A percentile compares a stretch with the other conserved stretches of the same genome.
Conservation (phyloP, 148 eudicot genomes). For the Amaranthus palmeri region DNA sequence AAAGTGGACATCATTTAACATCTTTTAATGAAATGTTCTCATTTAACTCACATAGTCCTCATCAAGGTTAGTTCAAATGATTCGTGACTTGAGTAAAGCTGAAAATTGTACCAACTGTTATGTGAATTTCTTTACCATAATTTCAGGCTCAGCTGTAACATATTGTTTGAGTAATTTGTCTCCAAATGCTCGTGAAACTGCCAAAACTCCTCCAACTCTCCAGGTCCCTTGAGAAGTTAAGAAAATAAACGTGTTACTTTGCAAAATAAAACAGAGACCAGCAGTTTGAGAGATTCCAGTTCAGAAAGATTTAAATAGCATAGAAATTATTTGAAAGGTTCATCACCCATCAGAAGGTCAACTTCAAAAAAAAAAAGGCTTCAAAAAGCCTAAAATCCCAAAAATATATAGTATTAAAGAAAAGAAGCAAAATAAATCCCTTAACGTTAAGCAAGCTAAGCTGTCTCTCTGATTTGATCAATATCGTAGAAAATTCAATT, state of each 20-base stretch:
- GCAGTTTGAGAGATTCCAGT: not conserved
- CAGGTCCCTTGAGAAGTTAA: conserved; percentile 53
- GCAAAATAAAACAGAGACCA: not conserved
- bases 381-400: no score
- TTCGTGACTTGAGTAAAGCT: not conserved
- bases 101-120: not conserved
- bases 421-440: no score
- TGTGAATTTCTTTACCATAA: conserved; percentile 39
- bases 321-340: not conserved
- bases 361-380: no score
- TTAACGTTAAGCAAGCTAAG: no score
- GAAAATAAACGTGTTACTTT: not conserved
- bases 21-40: no score
- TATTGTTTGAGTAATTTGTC: conserved; percentile 58
- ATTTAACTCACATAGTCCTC: no score
- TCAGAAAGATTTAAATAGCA: not conserved
- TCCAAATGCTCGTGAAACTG: conserved; percentile 77
- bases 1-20: no score
- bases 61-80: not conserved
- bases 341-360: no score
- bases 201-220: conserved; percentile 91
- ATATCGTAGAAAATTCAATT: no score
- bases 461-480: no score
- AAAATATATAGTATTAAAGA: no score
- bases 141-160: conserved; percentile 76